phyloP scores from a whole-genome alignment of 768 basidiomycete species.

The Neoboletus brunneissimus region DNA sequence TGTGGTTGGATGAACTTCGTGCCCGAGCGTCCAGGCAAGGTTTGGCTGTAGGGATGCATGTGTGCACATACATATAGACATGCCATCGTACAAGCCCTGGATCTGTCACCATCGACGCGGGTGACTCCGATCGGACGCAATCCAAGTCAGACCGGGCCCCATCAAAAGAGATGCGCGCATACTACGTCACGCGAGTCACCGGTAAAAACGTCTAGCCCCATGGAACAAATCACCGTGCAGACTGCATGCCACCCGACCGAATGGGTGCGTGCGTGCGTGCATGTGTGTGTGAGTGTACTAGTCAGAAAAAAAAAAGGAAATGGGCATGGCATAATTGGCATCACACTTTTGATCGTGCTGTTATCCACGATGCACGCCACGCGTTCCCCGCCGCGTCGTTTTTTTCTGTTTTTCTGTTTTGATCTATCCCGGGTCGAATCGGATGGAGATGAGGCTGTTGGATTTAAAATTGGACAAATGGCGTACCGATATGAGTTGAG shows the following conservation, averaged over 20 bases:
- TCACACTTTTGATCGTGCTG: neutral
- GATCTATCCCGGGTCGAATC: neutral
- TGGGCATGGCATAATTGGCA: neutral
- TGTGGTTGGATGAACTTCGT: neutral
- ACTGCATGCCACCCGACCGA: too few species aligned
- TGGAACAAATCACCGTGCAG: neutral
- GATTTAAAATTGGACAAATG: too few species aligned
- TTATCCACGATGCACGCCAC: neutral
- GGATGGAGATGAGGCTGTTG: neutral
- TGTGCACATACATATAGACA: neutral
- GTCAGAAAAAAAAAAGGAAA: neutral
- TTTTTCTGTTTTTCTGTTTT: neutral
- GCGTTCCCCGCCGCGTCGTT: neutral
- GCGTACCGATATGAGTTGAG: too few species aligned
- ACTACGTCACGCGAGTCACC: neutral
- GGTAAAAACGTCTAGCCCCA: neutral
- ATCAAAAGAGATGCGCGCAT: too few species aligned
- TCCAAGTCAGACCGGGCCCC: neutral
- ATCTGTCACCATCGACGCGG: neutral
- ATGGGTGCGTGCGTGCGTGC: too few species aligned
- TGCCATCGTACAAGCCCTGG: neutral
- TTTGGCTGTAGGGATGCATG: too few species aligned
- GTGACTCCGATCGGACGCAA: neutral
- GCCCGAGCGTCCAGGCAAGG: neutral
- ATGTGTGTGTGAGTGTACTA: too few species aligned